Percentiles rank a stretch among this genome's conserved stretches.
Conservation (phyloP, 441 rosid genomes). For the Gossypium schwendimanii region DNA sequence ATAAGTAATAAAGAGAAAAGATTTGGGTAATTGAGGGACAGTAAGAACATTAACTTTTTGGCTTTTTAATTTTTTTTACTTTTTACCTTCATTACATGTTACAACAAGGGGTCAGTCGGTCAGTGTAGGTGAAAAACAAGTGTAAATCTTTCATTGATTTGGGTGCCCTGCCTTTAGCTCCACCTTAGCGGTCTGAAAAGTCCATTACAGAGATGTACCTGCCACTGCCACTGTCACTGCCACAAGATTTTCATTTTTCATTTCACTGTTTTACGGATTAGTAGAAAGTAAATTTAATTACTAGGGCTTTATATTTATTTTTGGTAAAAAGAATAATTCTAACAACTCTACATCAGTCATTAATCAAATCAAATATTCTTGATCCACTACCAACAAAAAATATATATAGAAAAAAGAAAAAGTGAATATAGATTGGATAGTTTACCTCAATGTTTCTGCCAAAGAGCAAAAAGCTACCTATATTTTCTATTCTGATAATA, state of each 20-base stretch:
- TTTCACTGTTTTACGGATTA: neutral
- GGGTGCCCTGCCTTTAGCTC: conserved; percentile 1
- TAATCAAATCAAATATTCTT: neutral
- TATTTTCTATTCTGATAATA: neutral
- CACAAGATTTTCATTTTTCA: neutral
- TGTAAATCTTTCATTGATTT: conserved; percentile 2
- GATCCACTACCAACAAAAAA: neutral
- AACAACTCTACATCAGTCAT: neutral
- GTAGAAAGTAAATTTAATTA: neutral
- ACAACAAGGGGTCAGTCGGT: conserved; percentile 3
- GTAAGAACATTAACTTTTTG: neutral
- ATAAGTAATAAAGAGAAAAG: neutral
- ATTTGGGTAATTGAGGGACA: conserved; percentile 12
- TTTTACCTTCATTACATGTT: neutral
- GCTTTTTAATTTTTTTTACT: neutral
- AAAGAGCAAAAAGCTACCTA: neutral
- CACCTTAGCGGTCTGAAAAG: conserved; percentile 8
- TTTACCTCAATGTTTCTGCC: neutral
- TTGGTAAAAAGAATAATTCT: neutral
- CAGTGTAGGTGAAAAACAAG: neutral
- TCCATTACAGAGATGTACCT: conserved; percentile 1
- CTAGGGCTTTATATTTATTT: neutral
- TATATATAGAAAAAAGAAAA: neutral
- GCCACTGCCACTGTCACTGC: neutral
- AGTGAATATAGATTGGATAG: neutral